phyloP scores from a whole-genome alignment of 2,329 filamentous ascomycete species.

The Fusarium subtropicale region DNA sequence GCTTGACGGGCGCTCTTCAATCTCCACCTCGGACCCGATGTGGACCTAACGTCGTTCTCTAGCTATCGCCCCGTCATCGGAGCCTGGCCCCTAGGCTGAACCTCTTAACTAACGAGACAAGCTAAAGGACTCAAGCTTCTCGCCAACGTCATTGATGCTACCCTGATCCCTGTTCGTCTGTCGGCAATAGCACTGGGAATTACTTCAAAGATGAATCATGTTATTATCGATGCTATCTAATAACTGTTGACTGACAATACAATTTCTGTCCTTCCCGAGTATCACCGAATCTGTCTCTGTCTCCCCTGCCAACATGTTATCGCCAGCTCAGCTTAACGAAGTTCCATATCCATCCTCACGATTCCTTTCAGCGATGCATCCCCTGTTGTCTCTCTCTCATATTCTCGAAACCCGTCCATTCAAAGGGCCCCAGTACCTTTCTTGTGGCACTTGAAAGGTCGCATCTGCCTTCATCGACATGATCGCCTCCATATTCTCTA shows the following conservation, averaged over 20 bases:
- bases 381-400: constrained; percentile 30
- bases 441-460: constrained; percentile 4
- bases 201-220: constrained; percentile 18
- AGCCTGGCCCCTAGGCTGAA: constrained; percentile 35
- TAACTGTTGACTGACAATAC: constrained; percentile 23
- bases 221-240: constrained; percentile 39
- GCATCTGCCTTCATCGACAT: constrained; percentile 10
- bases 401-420: constrained; percentile 24
- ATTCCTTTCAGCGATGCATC: constrained; percentile 49
- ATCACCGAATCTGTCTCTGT: constrained; percentile 12
- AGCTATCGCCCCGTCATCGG: constrained; percentile 40
- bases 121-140: constrained; percentile 32
- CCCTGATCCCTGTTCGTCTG: constrained; percentile 24
- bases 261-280: constrained; percentile 31
- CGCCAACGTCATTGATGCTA: constrained; percentile 35
- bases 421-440: constrained; percentile 22
- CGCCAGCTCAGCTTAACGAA: constrained; percentile 36
- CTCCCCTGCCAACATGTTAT: background rate
- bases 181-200: constrained; percentile 41
- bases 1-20: background rate
- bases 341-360: constrained; percentile 55
- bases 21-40: constrained; percentile 40
- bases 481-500: constrained; percentile 2
- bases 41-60: background rate
- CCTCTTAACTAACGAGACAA: constrained; percentile 3